A percentile compares a stretch with the other conserved stretches of the same genome.
Evolutionary conservation across 257 asterid genomes (phyloP).

Genomic region (Ocimum tenuiflorum): DNA sequence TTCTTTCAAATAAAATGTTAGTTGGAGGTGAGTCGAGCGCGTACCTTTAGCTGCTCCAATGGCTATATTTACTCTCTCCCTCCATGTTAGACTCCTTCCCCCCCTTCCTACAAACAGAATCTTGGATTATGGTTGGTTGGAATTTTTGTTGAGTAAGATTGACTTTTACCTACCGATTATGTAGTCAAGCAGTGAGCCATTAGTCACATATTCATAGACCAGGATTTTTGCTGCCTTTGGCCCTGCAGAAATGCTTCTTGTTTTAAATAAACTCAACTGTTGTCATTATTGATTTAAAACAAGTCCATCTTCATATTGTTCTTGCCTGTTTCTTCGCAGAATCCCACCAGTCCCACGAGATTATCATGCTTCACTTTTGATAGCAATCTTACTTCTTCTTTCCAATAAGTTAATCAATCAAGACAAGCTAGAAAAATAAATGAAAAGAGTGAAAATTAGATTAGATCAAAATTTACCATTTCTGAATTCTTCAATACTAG

Average conservation of each 20-base stretch:
- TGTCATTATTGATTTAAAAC: neutral
- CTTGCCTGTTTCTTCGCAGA: constrained; percentile 56
- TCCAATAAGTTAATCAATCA: constrained; percentile 4
- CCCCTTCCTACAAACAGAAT: constrained; percentile 38
- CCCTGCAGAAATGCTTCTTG: constrained; percentile 29
- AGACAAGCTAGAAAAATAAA: neutral
- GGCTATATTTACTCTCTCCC: constrained; percentile 65
- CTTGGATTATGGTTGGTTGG: neutral
- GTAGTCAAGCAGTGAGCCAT: constrained; percentile 71
- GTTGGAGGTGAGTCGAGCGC: neutral
- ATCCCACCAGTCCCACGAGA: constrained; percentile 63
- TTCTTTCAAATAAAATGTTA: neutral
- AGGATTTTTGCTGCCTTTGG: constrained; percentile 43
- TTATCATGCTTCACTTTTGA: constrained; percentile 64
- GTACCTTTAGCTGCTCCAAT: constrained; percentile 78
- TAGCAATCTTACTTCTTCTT: constrained; percentile 56
- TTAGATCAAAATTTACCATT: constrained; percentile 56
- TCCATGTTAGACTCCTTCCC: constrained; percentile 66
- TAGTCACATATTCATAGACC: constrained; percentile 65
- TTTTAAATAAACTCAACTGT: neutral
- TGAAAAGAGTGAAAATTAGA: neutral
- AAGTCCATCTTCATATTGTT: neutral
- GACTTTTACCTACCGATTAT: constrained; percentile 40
- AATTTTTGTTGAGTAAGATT: neutral
- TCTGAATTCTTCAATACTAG: constrained; percentile 57